Evolutionary conservation across 768 basidiomycete genomes (phyloP), one percentile per base, ranked within the genome.

Genomic region (Sistotremastrum niveocremeum): DNA sequence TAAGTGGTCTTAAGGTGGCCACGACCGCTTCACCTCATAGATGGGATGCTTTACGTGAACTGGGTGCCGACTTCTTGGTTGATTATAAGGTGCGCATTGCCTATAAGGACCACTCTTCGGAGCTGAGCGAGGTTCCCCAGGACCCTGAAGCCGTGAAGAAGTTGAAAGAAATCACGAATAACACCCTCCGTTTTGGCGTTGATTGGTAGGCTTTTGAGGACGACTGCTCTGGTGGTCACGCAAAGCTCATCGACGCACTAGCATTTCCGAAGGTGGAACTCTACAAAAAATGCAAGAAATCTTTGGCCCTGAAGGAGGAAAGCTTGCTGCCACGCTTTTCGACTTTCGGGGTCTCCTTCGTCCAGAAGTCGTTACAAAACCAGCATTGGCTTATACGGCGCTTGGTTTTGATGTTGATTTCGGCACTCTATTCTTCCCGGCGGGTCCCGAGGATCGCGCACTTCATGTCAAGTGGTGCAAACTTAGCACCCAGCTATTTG

Each of bases 11-110:
- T 47, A 62, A 62, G 29, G 66, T 73, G 40, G 60, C 70, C 12
- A 63, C 72, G 5, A 70, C 69, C 28, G 64, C 69, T 4, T 72
- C 70, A 0, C 57, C 63, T 10, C 51, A 54, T 34, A 68, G 70
- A 49, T 58, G 61, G 39, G 60, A 57, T 0, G 54, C 65, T 11
- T 51, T 72, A 12, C 62, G 61, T 38, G 49, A 55, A 1, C 54
- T 69, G 6, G 72, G 74, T 4, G 74, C 73, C 1, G 60, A 65
- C 34, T 63, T 60, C 4, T 63, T 67, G 4, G 65, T 69, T 46
- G 67, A 20, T 20, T 20, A 71, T 49, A 60, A 61, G 40, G 40
- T 41, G 6, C 8, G 40, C 7, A 10, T 30, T 41, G 10, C 10
- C 37, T 10, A 10, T 10, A 35, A 5, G 12, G 11, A 2, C 28